These are phyloP conservation scores for Neopestalotiopsis clavispora DNA, from an alignment of 2,329 filamentous ascomycete genomes.

Conservation along the genomic window DNA sequence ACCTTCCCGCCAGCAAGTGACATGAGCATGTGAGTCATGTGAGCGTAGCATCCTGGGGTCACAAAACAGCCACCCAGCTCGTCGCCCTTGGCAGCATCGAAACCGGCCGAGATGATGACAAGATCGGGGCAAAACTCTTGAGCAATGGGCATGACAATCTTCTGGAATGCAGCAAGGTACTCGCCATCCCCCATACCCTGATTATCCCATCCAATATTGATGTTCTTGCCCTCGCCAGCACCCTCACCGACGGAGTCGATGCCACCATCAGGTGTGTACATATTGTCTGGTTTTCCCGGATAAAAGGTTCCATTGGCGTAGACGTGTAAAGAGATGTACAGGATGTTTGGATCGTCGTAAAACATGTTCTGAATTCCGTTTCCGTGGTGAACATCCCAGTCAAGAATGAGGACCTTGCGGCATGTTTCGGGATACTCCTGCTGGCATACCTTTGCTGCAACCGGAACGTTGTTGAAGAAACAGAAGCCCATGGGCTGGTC, in stretches of 20 bases:
- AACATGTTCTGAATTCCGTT: slow-evolving; percentile 98
- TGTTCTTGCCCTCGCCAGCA: slow-evolving; percentile 62
- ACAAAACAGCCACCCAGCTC: slow-evolving; percentile 93
- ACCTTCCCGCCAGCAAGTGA: slow-evolving; percentile 88
- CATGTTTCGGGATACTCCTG: slow-evolving; percentile 78
- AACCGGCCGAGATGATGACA: slow-evolving; percentile 93
- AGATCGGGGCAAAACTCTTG: slow-evolving; percentile 92
- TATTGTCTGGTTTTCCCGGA: slow-evolving; percentile 67
- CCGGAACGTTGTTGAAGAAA: slow-evolving; percentile 96
- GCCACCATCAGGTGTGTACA: slow-evolving; percentile 63
- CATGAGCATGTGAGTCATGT: slow-evolving; percentile 99
- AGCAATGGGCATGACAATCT: slow-evolving; percentile 95
- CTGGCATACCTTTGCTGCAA: slow-evolving; percentile 89
- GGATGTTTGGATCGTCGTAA: slow-evolving; percentile 89
- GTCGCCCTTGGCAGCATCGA: slow-evolving; percentile 93
- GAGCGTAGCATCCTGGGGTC: slow-evolving; percentile 87
- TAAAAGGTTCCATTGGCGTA: slow-evolving; percentile 87
- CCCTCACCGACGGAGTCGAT: slow-evolving; percentile 63
- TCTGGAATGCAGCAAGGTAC: slow-evolving; percentile 95
- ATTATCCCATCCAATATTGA: slow-evolving; percentile 71
- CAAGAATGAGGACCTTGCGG: slow-evolving; percentile 88
- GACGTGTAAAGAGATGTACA: slow-evolving; percentile 95
- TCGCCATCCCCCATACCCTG: slow-evolving; percentile 93
- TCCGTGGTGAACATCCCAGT: slow-evolving; percentile 85
- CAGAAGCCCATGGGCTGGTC: slow-evolving; percentile 92